Base-by-base conservation (phyloP, 192 early-diverging fungal genomes). In the Thamnidium elegans region DNA sequence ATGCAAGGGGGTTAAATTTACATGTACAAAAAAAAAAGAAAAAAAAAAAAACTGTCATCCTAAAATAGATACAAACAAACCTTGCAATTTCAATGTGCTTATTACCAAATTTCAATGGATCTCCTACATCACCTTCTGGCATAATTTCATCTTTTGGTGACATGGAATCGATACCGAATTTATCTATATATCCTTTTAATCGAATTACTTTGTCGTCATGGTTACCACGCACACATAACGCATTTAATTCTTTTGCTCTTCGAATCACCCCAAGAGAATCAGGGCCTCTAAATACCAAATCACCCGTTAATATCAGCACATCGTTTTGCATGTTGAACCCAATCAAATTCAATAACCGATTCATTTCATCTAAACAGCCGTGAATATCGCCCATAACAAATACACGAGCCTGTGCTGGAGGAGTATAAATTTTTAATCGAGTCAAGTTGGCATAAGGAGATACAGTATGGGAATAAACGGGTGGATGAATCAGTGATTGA, bases 301-400 rank as follows among this genome's bases (percentile, higher is more conserved):
- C 90, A 15, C 90, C 90, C 0, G 85, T 82, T 32, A 90, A 65
- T 17, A 91, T 75, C 3, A 90, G 50, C 42, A 76, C 74, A 70
- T 90, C 90, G 0, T 44, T 65, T 0, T 46, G 20, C 7, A n/a
- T 34, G 17, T 77, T 56, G 21, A 71, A 79, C 15, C 69, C 21
- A 15, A 87, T 60, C 19, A 73, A 64, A 2, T 75, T 73, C 26
- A 91, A 45, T 14, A 91, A 78, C 30, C 13, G 7, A 15, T 81
- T 67, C 20, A 91, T 70, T 70, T 87, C 86, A 11, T 80, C 46
- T 0, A 81, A 17, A 23, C 79, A 76, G 0, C 88, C 90, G 55
- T 91, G 90, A 34, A 90, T 77, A 62, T 91, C 90, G 2, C 90
- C 90, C n/a, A 91, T 81, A 11, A 91, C 81, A 34, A 89, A 78